These are phyloP conservation scores for Capronia americana DNA, from an alignment of 2,329 filamentous ascomycete species.

Conservation along the genomic window DNA sequence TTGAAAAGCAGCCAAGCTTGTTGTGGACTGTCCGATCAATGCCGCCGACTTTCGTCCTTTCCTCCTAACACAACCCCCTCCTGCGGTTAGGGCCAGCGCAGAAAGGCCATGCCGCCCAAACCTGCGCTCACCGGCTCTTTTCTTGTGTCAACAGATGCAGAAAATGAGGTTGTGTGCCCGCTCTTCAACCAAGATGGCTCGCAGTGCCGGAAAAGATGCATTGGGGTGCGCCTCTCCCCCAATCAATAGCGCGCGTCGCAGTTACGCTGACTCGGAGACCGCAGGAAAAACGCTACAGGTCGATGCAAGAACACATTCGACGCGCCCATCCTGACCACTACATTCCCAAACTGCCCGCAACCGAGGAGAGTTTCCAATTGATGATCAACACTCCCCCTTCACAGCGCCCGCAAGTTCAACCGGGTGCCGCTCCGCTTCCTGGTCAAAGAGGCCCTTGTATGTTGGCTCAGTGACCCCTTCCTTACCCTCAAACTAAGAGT, in stretches of 20 bases:
- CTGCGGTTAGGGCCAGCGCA: conserved; percentile 33
- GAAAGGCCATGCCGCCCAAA: conserved; percentile 80
- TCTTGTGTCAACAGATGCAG: conserved; percentile 81
- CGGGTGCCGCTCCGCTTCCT: conserved; percentile 42
- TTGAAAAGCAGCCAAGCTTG: conserved; percentile 35
- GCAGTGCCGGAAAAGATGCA: conserved; percentile 94
- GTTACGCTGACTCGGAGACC: conserved; percentile 44
- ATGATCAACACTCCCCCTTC: conserved; percentile 93
- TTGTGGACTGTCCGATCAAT: conserved; percentile 37
- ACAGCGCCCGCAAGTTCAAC: conserved; percentile 66
- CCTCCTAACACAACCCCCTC: conserved; percentile 30
- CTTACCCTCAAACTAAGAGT: conserved; percentile 36
- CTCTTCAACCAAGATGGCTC: conserved; percentile 95
- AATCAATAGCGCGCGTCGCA: conserved; percentile 31
- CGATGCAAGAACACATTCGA: conserved; percentile 99
- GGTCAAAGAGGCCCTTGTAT: conserved; percentile 38
- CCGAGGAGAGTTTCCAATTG: conserved; percentile 94
- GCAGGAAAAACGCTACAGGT: conserved; percentile 94
- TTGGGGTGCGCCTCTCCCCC: conserved; percentile 69
- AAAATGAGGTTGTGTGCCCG: conserved; percentile 96
- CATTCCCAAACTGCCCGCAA: conserved; percentile 95
- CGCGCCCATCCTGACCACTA: conserved; percentile 96
- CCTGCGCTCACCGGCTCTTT: conserved; percentile 87
- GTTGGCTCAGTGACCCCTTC: conserved; percentile 39
- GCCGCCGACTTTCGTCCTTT: conserved; percentile 35